These are phyloP conservation scores for Royoungia palumana DNA, from an alignment of 768 basidiomycete species.

Conservation along the genomic window DNA sequence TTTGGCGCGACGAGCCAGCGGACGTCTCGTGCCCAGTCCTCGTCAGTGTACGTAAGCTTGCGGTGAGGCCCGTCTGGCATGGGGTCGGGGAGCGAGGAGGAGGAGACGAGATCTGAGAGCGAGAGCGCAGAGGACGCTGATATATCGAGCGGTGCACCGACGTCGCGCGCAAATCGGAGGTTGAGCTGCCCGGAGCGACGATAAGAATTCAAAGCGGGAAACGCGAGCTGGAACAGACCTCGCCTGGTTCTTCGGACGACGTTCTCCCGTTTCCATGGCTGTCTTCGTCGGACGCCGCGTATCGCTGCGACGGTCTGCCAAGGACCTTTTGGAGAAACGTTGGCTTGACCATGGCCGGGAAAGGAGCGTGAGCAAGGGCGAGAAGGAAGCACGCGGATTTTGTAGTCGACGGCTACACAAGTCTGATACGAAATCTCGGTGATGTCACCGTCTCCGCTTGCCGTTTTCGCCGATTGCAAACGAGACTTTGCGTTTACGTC, in stretches of 20 bases:
- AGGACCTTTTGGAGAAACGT: constrained; percentile 60
- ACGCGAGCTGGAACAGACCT: constrained; percentile 17
- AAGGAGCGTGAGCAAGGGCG: background rate
- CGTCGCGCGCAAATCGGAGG: constrained; percentile 23
- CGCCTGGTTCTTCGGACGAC: constrained; percentile 7
- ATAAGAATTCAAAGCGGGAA: constrained; percentile 1
- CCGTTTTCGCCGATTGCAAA: constrained; percentile 34
- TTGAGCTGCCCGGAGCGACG: constrained; percentile 11
- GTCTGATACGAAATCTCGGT: constrained; percentile 17
- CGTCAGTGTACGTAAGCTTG: constrained; percentile 43
- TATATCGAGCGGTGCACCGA: constrained; percentile 56
- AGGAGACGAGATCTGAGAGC: constrained; percentile 34
- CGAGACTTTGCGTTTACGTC: constrained; percentile 50
- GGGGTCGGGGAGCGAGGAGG: constrained; percentile 30
- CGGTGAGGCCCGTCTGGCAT: constrained; percentile 23
- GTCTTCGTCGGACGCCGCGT: constrained; percentile 33
- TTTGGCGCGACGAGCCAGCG: constrained; percentile 53
- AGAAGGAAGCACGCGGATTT: constrained; percentile 18
- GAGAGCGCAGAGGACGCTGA: constrained; percentile 23
- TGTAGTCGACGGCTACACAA: constrained; percentile 14
- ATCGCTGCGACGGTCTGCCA: constrained; percentile 61
- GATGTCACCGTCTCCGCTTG: constrained; percentile 20
- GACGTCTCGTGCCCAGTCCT: constrained; percentile 68
- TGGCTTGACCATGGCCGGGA: constrained; percentile 47
- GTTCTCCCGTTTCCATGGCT: constrained; percentile 7